Percentiles rank a stretch among this genome's conserved stretches.
Conservation (phyloP, 768 basidiomycete genomes). For the Lactarius hatsudake region DNA sequence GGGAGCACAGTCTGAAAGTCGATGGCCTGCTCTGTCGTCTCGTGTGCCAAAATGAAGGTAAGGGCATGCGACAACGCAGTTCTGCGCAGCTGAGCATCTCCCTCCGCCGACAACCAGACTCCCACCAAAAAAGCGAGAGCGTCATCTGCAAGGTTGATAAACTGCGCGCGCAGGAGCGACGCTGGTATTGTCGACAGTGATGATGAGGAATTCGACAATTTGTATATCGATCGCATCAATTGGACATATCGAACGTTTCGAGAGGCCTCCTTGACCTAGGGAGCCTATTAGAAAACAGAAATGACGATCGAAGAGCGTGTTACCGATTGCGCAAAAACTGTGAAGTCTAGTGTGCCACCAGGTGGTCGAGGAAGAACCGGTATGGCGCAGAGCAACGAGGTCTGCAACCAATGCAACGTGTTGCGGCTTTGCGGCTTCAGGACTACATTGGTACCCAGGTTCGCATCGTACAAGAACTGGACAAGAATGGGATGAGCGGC, state of each 20-base stretch:
- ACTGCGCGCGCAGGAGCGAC: conserved; percentile 58
- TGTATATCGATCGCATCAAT: conserved; percentile 67
- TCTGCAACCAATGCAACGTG: conserved; percentile 56
- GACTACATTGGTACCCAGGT: conserved; percentile 49
- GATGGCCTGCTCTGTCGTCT: conserved; percentile 46
- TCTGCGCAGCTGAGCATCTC: conserved; percentile 38
- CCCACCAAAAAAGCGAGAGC: conserved; percentile 80
- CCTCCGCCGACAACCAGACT: conserved; percentile 45
- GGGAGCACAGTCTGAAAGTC: conserved; percentile 85
- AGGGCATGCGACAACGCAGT: conserved; percentile 71
- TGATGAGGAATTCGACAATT: conserved; percentile 56
- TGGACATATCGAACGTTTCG: conserved; percentile 46
- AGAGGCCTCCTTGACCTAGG: conserved; percentile 17
- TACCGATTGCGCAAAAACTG: conserved; percentile 31
- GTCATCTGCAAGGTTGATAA: conserved; percentile 65
- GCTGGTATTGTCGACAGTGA: conserved; percentile 50
- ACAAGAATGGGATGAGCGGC: neutral
- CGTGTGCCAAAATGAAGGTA: conserved; percentile 78
- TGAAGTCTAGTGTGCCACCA: conserved; percentile 49
- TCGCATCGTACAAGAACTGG: conserved; percentile 47
- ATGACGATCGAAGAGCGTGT: neutral
- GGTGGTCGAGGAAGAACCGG: conserved; percentile 48
- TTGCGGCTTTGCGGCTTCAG: conserved; percentile 58
- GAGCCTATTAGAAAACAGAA: neutral
- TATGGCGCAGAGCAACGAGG: conserved; percentile 52